A percentile compares a stretch with the other conserved stretches of the same genome.
Evolutionary conservation across 306 rosid genomes (phyloP).

Genomic region (Cucurbita moschata): DNA sequence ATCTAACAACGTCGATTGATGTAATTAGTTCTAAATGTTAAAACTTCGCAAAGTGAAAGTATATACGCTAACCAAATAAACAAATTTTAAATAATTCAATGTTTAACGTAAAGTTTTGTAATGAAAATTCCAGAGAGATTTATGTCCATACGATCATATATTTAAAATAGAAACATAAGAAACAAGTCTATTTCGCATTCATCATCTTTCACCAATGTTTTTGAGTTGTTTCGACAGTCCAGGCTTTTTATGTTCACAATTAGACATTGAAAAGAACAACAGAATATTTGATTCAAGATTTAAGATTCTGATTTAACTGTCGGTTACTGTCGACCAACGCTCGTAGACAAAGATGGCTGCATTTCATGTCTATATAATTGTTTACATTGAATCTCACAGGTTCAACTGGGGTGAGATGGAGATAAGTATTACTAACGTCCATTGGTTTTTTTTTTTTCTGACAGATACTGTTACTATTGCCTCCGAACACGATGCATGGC

Average conservation of each 20-base stretch:
- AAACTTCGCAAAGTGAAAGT: not conserved
- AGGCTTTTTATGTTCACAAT: not conserved
- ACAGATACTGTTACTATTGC: slow-evolving; percentile 91
- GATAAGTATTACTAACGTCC: not conserved
- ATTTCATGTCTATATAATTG: not conserved
- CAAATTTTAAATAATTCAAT: not conserved
- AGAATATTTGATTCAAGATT: not conserved
- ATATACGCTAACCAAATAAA: not conserved
- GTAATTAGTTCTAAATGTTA: not conserved
- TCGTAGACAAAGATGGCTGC: not conserved
- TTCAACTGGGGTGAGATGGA: not conserved
- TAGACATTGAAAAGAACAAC: not conserved
- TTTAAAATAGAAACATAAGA: not conserved
- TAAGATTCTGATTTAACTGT: not conserved
- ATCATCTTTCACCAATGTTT: not conserved
- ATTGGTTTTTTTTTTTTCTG: slow-evolving; percentile 2
- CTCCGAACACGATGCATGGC: slow-evolving; percentile 89
- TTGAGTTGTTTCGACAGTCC: not conserved
- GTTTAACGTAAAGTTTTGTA: not conserved
- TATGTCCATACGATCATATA: not conserved
- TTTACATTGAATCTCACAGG: not conserved
- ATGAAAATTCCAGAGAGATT: not conserved
- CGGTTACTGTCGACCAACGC: not conserved
- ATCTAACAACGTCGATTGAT: not conserved
- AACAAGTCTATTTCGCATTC: not conserved